Evolutionary conservation across 2,329 filamentous ascomycete species (phyloP).

Genomic region (Exophiala aquamarina): DNA sequence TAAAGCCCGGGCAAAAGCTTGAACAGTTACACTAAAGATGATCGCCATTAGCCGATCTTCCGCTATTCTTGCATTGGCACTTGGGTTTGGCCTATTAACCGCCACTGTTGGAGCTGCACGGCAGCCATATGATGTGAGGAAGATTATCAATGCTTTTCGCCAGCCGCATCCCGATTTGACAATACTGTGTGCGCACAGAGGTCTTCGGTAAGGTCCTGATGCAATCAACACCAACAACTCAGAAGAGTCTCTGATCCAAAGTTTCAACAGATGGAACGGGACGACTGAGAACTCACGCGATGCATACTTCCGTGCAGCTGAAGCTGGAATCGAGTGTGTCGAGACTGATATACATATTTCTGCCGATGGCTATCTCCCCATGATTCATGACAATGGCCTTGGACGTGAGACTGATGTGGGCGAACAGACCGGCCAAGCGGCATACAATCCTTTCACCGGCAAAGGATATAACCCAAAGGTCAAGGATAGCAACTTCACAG

Average conservation of each 20-base stretch:
- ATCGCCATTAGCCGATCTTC: too few species aligned
- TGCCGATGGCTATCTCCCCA: constrained; percentile 3
- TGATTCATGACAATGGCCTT: constrained; percentile 1
- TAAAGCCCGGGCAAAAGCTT: too few species aligned
- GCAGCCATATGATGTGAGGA: too few species aligned
- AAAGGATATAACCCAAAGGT: constrained; percentile 1
- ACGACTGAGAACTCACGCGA: constrained; percentile 3
- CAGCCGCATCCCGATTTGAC: too few species aligned
- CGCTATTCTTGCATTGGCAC: too few species aligned
- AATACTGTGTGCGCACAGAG: constrained; percentile 1
- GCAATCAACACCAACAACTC: too few species aligned
- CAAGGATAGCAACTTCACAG: background rate
- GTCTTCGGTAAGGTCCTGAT: constrained; percentile 2
- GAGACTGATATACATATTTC: constrained; percentile 5
- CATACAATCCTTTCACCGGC: constrained; percentile 2
- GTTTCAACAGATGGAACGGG: constrained; percentile 1
- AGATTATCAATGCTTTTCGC: too few species aligned
- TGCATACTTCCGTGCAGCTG: constrained; percentile 1
- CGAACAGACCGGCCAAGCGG: background rate
- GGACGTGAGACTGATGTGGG: constrained; percentile 1
- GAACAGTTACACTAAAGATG: too few species aligned
- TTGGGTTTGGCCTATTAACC: too few species aligned
- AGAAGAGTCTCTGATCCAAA: too few species aligned
- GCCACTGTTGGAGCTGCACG: too few species aligned
- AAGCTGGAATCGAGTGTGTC: constrained; percentile 2